Conservation (phyloP, 2,329 filamentous ascomycete genomes). For the Trichoderma aggressivum region DNA sequence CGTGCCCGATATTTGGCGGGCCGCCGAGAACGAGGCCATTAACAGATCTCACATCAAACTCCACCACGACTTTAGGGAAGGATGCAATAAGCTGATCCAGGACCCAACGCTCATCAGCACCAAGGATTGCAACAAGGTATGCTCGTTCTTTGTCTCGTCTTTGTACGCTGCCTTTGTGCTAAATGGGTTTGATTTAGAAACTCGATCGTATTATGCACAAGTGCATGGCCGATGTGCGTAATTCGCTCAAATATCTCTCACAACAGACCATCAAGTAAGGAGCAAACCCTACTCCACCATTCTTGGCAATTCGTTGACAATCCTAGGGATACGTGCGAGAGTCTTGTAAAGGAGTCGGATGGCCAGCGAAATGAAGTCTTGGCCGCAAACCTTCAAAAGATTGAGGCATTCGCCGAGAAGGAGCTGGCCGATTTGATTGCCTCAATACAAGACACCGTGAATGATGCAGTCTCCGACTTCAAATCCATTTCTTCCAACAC, state of each 20-base stretch:
- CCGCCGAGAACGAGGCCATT: constrained; percentile 9
- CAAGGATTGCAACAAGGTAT: constrained; percentile 14
- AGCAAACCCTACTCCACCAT: background rate
- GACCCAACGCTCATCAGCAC: constrained; percentile 4
- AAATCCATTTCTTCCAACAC: constrained; percentile 2
- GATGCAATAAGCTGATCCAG: constrained; percentile 5
- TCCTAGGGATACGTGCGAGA: constrained; percentile 4
- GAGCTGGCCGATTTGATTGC: constrained; percentile 5
- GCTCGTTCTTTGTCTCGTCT: background rate
- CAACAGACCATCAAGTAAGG: constrained; percentile 7
- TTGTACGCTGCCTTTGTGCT: background rate
- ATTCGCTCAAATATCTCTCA: constrained; percentile 3
- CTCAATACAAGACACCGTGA: constrained; percentile 2
- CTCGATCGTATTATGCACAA: constrained; percentile 7
- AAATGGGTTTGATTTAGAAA: background rate
- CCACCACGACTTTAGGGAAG: constrained; percentile 14
- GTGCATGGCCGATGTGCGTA: background rate
- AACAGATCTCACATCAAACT: constrained; percentile 16
- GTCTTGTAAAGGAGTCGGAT: constrained; percentile 7
- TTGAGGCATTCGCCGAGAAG: constrained; percentile 9
- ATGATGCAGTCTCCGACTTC: background rate
- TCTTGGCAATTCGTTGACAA: background rate
- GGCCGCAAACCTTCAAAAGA: constrained; percentile 11
- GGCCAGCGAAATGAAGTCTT: constrained; percentile 4
- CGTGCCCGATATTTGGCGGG: constrained; percentile 12